Base-by-base conservation (phyloP, 2,329 filamentous ascomycete genomes). In the Xylaria polymorpha region DNA sequence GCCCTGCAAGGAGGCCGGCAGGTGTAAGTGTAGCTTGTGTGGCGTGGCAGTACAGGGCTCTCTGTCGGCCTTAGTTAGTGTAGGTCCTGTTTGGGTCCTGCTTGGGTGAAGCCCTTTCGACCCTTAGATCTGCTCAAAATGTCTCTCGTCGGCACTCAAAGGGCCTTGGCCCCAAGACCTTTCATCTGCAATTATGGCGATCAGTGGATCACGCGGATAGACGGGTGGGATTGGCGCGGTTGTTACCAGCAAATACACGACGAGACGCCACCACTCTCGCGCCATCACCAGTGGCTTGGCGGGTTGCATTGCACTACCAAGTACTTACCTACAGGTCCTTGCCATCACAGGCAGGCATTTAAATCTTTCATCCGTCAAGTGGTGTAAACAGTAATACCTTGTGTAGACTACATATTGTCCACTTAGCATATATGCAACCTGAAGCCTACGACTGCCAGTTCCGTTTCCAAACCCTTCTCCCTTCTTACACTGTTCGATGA, bases 131-230 rank as follows among this genome's bases (percentile, higher is more conserved):
- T 35, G 32, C 4, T 35, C 32, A 35, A n/a, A n/a, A n/a, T n/a
- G n/a, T 29, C 35, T 37, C 25, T 18, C 3, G 48, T 41, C 46
- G 50, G 10, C 14, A 32, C 50, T 32, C 25, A 35, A 53, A 53
- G 50, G 50, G 29, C 50, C 50, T 53, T 35, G 29, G 25, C 6
- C 15, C 48, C 12, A 32, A 51, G 48, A 32, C 25, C 48, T 32
- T 51, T 51, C 50, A 53, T 35, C 50, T 53, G 25, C 50, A 53
- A n/a, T n/a, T 8, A 35, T 12, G 64, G 41, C 57, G 64, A 66
- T 66, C 64, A 61, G 50, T 61, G 64, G 50, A 56, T 55, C 35
- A 37, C 41, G 32, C 64, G 37, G 32, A 6, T 63, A 63, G 20
- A 39, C 12, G 35, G 39, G 50, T 53, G 25, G 48, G 25, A 22